Evolutionary conservation across 192 early-diverging fungal genomes (phyloP), one percentile per base, ranked within the genome.

Genomic region (Coemansia sp.): DNA sequence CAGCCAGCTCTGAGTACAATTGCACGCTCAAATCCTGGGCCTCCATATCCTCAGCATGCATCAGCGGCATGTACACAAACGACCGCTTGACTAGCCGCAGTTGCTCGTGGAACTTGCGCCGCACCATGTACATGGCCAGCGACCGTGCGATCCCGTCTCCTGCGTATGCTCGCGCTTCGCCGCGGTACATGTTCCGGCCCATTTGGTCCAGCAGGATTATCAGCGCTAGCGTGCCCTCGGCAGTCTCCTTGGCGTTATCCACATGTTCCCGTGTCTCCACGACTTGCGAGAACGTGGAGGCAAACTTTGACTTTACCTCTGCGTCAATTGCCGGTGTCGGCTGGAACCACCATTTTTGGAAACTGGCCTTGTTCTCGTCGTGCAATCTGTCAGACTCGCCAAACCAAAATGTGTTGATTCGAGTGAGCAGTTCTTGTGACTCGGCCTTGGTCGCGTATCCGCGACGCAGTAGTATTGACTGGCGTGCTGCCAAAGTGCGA

Each of bases 121-220:
- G 61, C 13, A 87, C 54, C 35, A 77, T 81, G 23, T 81, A 81
- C 58, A 81, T 73, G 4, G 79, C 79, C n/a, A 84, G 43, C 24
- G 85, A 68, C 45, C 77, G 66, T 13, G 87, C 85, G 9, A 84
- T 59, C 10, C 73, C 65, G 41, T 89, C 87, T 35, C 76, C 83
- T 0, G 65, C 61, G 58, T 85, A 89, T 1, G 87, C 86, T 16
- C 66, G 67, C 0, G 85, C 66, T n/a, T 69, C 48, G 14, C 77
- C 77, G 57, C 87, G 83, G 64, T 82, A 86, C 64, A 89, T 85
- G 69, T 89, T 86, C 23, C 87, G 81, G 3, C 86, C 80, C 69
- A 89, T 81, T 49, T 89, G 86, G 65, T 89, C 87, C 61, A 87
- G 60, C 27, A 89, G 54, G 1, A 89, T 55, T 5, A 85, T 74